A percentile compares a stretch with the other conserved stretches of the same genome.
phyloP scores from a whole-genome alignment of 73 alveolate genomes.

The Paramecium primaurelia region DNA sequence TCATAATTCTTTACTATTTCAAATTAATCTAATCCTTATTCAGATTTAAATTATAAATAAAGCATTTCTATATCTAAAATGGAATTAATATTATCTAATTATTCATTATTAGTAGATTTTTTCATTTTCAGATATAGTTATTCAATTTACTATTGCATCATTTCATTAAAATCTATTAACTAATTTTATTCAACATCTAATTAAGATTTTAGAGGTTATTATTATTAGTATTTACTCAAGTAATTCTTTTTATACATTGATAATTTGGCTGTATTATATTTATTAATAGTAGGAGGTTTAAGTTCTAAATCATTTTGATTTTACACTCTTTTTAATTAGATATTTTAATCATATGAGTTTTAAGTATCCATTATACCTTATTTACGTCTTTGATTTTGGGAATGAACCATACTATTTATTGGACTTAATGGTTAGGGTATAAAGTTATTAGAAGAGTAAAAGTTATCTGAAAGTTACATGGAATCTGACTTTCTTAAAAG shows the following conservation, averaged over 20 bases:
- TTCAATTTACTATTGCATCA: not conserved
- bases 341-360: not conserved
- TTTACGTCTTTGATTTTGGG: not conserved
- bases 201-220: not conserved
- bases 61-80: not conserved
- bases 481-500: not conserved
- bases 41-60: not conserved
- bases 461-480: not conserved
- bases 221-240: not conserved
- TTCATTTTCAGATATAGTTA: not conserved
- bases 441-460: not conserved
- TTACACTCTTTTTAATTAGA: not conserved
- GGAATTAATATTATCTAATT: not conserved
- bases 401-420: not conserved
- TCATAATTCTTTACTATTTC: not conserved
- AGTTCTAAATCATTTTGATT: not conserved
- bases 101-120: not conserved
- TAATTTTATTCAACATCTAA: not conserved
- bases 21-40: not conserved
- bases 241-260: slow-evolving; percentile 3
- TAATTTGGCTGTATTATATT: not conserved
- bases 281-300: not conserved
- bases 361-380: not conserved
- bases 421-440: not conserved
- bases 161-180: not conserved